phyloP scores from a whole-genome alignment of 2,329 filamentous ascomycete genomes.

The Fusarium vanettenii region DNA sequence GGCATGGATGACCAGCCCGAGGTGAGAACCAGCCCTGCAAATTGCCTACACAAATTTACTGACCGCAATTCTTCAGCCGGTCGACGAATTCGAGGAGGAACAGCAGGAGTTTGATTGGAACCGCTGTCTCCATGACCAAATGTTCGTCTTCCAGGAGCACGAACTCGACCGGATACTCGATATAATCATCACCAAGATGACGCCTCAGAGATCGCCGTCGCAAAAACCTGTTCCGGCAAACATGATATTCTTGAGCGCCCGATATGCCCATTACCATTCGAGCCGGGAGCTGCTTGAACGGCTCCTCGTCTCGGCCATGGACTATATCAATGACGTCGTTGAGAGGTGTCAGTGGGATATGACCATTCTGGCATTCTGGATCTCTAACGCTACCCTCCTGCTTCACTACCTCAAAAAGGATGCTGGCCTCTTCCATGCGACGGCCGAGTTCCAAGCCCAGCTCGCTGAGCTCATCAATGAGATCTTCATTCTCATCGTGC shows the following conservation, averaged over 20 bases:
- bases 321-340: constrained; percentile 97
- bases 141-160: constrained; percentile 98
- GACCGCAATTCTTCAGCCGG: constrained; percentile 57
- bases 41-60: background rate
- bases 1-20: constrained; percentile 96
- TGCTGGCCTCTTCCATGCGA: constrained; percentile 80
- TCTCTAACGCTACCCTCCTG: constrained; percentile 95
- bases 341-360: constrained; percentile 98
- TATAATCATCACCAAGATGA: constrained; percentile 98
- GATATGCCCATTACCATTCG: constrained; percentile 97
- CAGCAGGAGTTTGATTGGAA: constrained; percentile 97
- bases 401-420: constrained; percentile 98
- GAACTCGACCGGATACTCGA: constrained; percentile 93
- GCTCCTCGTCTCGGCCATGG: constrained; percentile 86
- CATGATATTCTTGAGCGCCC: constrained; percentile 92
- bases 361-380: constrained; percentile 99
- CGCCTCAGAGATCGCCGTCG: constrained; percentile 91
- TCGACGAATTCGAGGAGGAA: constrained; percentile 87
- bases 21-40: constrained; percentile 60
- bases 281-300: constrained; percentile 85
- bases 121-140: constrained; percentile 93
- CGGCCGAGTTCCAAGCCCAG: constrained; percentile 90
- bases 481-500: constrained; percentile 97
- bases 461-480: constrained; percentile 96
- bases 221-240: constrained; percentile 98